Percentiles rank a stretch among this genome's conserved stretches.
Conservation (phyloP, 2,329 filamentous ascomycete genomes). For the Calonectria leucothoes region DNA sequence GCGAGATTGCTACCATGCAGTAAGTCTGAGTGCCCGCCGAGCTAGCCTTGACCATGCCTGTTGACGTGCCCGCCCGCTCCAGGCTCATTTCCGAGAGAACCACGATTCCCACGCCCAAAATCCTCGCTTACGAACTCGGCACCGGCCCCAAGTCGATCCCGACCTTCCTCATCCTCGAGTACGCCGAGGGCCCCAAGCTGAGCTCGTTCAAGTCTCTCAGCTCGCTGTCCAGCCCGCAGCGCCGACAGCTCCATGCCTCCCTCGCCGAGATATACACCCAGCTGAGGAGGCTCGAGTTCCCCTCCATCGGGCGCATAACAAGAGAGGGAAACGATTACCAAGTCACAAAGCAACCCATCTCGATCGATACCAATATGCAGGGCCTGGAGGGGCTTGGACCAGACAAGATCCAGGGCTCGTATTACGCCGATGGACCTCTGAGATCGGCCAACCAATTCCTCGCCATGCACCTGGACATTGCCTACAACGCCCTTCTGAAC, state of each 20-base stretch:
- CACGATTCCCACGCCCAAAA: constrained; percentile 15
- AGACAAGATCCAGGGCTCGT: constrained; percentile 13
- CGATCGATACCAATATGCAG: constrained; percentile 26
- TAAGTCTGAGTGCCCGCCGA: not conserved
- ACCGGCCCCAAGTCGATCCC: not conserved
- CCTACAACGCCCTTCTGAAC: constrained; percentile 20
- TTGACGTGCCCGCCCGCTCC: not conserved
- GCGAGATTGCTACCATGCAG: constrained; percentile 23
- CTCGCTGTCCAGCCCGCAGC: constrained; percentile 1
- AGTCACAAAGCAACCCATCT: constrained; percentile 10
- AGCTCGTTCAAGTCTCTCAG: constrained; percentile 6
- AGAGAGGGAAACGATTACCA: not conserved
- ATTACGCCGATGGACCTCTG: not conserved
- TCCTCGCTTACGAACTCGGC: constrained; percentile 11
- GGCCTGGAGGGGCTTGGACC: constrained; percentile 22
- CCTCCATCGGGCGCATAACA: constrained; percentile 21
- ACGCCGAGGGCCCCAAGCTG: constrained; percentile 15
- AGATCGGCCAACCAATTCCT: constrained; percentile 21
- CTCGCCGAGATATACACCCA: constrained; percentile 29
- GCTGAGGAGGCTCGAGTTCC: constrained; percentile 27
- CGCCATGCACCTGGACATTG: constrained; percentile 20
- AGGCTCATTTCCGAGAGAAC: constrained; percentile 17
- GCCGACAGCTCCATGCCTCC: constrained; percentile 15
- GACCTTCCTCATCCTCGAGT: constrained; percentile 26
- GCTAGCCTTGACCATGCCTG: not conserved